These are phyloP conservation scores for Chrysoporthe puriensis DNA, from an alignment of 2,329 filamentous ascomycete genomes.

Conservation along the genomic window DNA sequence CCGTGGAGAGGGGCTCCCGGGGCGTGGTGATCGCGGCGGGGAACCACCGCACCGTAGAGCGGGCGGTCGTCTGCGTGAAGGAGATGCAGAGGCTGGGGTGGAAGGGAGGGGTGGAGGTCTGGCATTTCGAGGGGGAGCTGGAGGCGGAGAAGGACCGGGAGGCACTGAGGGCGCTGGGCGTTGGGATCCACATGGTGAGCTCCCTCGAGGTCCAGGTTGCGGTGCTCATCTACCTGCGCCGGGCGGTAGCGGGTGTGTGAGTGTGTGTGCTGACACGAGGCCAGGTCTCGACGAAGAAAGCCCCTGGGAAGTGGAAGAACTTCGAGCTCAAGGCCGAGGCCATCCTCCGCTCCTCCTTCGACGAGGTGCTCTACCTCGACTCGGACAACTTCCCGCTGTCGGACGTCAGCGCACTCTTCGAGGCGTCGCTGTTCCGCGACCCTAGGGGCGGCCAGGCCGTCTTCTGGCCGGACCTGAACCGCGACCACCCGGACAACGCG, in stretches of 20 bases:
- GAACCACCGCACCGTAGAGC: constrained; percentile 24
- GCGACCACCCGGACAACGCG: constrained; percentile 28
- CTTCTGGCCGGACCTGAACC: constrained; percentile 28
- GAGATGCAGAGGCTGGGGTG: constrained; percentile 26
- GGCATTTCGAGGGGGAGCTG: constrained; percentile 29
- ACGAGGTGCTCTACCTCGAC: constrained; percentile 29
- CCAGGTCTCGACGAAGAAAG: constrained; percentile 26
- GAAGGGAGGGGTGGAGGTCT: constrained; percentile 24
- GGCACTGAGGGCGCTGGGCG: constrained; percentile 20
- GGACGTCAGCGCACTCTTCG: constrained; percentile 18
- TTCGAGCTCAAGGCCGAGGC: constrained; percentile 29
- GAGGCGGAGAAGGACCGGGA: constrained; percentile 15
- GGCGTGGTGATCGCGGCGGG: constrained; percentile 27
- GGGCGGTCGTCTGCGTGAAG: constrained; percentile 18
- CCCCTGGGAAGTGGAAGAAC: constrained; percentile 27
- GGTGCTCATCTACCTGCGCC: background rate
- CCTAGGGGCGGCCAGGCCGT: constrained; percentile 17
- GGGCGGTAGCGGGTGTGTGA: background rate
- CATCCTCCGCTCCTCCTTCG: constrained; percentile 25
- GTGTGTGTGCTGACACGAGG: background rate
- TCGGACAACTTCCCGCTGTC: constrained; percentile 29
- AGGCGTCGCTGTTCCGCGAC: constrained; percentile 19
- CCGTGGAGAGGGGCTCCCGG: constrained; percentile 13
- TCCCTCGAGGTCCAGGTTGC: background rate
- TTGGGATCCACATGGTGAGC: constrained; percentile 22